A percentile compares a stretch with the other conserved stretches of the same genome.
Conservation (phyloP, 495 filamentous ascomycete genomes). For the Lasiosphaeriaceae sp. region DNA sequence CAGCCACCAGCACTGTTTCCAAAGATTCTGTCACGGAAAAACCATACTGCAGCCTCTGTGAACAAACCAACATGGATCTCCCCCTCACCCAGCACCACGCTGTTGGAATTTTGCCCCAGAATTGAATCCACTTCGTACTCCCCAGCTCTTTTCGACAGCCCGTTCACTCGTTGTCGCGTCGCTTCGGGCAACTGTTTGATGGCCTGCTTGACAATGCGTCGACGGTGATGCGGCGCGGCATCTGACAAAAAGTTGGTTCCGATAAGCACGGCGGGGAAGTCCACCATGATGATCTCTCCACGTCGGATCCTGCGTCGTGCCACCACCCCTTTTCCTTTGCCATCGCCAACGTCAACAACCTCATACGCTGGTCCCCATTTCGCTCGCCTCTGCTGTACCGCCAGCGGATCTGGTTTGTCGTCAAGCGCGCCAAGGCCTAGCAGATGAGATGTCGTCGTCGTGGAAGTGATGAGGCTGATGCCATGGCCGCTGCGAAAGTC, state of each 20-base stretch:
- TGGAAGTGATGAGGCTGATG: constrained; percentile 25
- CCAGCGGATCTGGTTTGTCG: constrained; percentile 22
- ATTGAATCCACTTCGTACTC: constrained; percentile 37
- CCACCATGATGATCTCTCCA: constrained; percentile 37
- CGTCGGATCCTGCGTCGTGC: constrained; percentile 31
- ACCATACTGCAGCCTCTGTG: constrained; percentile 32
- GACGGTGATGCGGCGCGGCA: constrained; percentile 25
- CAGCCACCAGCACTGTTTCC: too few relatives aligned
- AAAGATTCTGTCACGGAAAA: too few relatives aligned
- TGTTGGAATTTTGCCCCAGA: constrained; percentile 36
- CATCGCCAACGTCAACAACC: constrained; percentile 24
- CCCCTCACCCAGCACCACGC: constrained; percentile 23
- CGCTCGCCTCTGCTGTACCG: constrained; percentile 3
- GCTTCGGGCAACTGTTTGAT: constrained; percentile 32
- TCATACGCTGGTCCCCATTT: constrained; percentile 17
- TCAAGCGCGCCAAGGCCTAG: constrained; percentile 23
- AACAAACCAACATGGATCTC: constrained; percentile 36
- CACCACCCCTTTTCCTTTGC: constrained; percentile 35
- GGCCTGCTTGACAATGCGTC: constrained; percentile 30
- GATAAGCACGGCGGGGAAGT: constrained; percentile 33
- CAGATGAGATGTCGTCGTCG: constrained; percentile 22
- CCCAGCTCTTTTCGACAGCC: constrained; percentile 19
- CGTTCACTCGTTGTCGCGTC: constrained; percentile 20
- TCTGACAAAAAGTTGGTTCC: constrained; percentile 29
- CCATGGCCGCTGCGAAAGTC: constrained; percentile 31